Evolutionary conservation across 1,284 basidiomycete species (phyloP), one percentile per base, ranked within the genome.

Genomic region (Ustilago trichophora): DNA sequence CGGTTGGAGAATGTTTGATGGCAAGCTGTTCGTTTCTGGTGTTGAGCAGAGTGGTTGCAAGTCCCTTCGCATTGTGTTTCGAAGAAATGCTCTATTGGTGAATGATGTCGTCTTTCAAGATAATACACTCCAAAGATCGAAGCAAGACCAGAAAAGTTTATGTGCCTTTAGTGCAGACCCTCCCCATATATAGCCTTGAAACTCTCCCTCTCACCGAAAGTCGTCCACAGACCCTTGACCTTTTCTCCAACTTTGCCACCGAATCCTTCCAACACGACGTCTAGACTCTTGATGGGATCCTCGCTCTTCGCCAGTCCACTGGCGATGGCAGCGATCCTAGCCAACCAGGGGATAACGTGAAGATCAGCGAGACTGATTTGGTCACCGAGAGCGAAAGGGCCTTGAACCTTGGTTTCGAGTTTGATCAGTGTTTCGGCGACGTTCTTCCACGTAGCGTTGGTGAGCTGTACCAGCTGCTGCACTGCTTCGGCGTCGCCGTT

Each of bases 331-430:
- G 16, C 24, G 19, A 68, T 25, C 21, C 88, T 85, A 3, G 87
- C 84, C 32, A 93, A 80, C 91, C 91, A 95, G 11, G 87, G 88
- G 3, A 87, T 88, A 22, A 92, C 83, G 75, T 93, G 91, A 46
- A 92, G 82, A 78, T 94, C 92, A 3, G 88, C 90, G 36, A 92
- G 83, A 8, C 88, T 90, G 76, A 92, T 81, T 59, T 91, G 90
- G 72, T 80, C 83, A 85, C 91, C 92, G 12, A 92, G 84, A 0
- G 85, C 83, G 76, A 85, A 91, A 1, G 90, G 90, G 0, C 90
- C 90, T 24, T 87, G 85, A 37, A 92, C 85, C 55, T 87, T 85
- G 40, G 84, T 83, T 78, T 87, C 88, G 27, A 88, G 72, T 46
- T 82, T 82, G 9, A 62, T 65, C 26, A 88, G 69, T 2, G 84